Percentiles rank a stretch among this genome's conserved stretches.
Conservation (phyloP, 768 basidiomycete genomes). For the Mycena vitilis region DNA sequence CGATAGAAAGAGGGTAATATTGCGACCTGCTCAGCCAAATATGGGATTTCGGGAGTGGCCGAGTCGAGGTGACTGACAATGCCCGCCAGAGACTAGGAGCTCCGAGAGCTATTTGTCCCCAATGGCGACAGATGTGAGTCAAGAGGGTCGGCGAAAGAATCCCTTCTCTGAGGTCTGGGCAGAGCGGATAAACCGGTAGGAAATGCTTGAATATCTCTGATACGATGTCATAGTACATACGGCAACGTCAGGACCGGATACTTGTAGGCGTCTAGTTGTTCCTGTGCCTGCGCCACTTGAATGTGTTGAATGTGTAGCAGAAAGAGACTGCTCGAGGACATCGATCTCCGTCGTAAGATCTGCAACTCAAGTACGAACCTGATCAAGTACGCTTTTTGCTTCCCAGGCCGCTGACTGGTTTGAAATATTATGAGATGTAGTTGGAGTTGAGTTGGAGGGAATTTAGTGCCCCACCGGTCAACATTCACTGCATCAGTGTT, state of each 20-base stretch:
- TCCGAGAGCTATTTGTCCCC: not conserved
- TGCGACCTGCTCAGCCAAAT: not conserved
- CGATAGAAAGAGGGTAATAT: not conserved
- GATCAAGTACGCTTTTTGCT: too few relatives aligned
- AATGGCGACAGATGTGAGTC: not conserved
- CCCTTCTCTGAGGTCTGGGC: not conserved
- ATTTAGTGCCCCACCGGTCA: too few relatives aligned
- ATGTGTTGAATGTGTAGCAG: not conserved
- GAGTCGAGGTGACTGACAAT: not conserved
- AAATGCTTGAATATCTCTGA: not conserved
- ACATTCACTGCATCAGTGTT: too few relatives aligned
- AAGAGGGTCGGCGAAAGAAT: not conserved
- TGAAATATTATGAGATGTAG: too few relatives aligned
- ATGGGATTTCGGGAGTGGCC: not conserved
- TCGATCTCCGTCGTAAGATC: not conserved
- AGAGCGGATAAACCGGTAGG: not conserved
- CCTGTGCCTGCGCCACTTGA: not conserved
- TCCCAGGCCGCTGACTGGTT: too few relatives aligned
- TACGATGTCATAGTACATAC: not conserved
- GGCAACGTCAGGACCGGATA: conserved; percentile 2
- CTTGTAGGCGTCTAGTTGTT: not conserved
- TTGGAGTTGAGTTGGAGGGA: too few relatives aligned
- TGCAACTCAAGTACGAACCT: too few relatives aligned
- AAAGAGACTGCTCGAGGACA: not conserved
- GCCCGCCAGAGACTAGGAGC: not conserved